Conservation (phyloP, 805 yeast genomes). For the Ogataea minuta region DNA sequence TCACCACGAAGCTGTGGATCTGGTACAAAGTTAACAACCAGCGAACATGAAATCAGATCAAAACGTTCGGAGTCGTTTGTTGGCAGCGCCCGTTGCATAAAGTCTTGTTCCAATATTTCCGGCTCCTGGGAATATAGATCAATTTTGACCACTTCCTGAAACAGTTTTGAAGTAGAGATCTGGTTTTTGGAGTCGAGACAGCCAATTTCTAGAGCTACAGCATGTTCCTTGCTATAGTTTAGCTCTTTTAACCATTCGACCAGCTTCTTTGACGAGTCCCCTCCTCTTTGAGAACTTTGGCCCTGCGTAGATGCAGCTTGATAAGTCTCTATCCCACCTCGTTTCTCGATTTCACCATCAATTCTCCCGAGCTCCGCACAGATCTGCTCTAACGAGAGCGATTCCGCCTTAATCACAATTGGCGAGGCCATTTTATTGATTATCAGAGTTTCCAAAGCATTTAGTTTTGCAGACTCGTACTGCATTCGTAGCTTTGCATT, state of each 20-base stretch:
- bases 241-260: slow-evolving; percentile 64
- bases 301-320: slow-evolving; percentile 87
- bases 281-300: slow-evolving; percentile 75
- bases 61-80: slow-evolving; percentile 43
- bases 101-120: slow-evolving; percentile 72
- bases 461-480: slow-evolving; percentile 15
- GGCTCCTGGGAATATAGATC: slow-evolving; percentile 82
- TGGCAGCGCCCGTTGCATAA: slow-evolving; percentile 74
- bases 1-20: slow-evolving; percentile 66
- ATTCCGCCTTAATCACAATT: slow-evolving; percentile 14
- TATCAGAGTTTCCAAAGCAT: slow-evolving; percentile 16
- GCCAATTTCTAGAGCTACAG: slow-evolving; percentile 76
- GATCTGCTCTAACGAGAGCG: slow-evolving; percentile 13
- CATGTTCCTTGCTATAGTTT: slow-evolving; percentile 9
- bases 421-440: slow-evolving; percentile 27
- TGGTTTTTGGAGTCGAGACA: slow-evolving; percentile 66
- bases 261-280: slow-evolving; percentile 83
- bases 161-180: slow-evolving; percentile 59
- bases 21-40: slow-evolving; percentile 88
- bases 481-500: neutral
- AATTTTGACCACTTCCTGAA: slow-evolving; percentile 55
- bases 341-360: slow-evolving; percentile 55
- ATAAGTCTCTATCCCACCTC: slow-evolving; percentile 78
- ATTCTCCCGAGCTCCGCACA: slow-evolving; percentile 47
- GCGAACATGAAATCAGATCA: slow-evolving; percentile 72